Evolutionary conservation across 345 rosid species (phyloP).

Genomic region (Acer yangbiense): DNA sequence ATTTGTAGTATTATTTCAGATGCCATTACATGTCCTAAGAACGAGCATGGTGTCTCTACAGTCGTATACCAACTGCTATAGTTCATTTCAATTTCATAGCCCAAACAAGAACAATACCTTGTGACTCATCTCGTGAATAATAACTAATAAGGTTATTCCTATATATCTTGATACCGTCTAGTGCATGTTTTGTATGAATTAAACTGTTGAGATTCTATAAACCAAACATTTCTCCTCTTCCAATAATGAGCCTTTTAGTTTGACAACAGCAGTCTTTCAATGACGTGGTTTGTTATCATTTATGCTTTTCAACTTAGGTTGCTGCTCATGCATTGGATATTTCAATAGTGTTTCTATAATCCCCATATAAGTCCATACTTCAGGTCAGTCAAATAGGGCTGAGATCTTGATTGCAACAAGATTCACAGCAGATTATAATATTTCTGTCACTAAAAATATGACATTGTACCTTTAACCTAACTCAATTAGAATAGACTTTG

Average conservation of each 20-base stretch:
- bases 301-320: not conserved
- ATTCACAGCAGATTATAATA: not conserved
- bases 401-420: not conserved
- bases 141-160: not conserved
- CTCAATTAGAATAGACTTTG: not conserved
- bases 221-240: not conserved
- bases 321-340: not conserved
- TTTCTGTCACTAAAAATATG: not conserved
- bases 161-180: not conserved
- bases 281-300: slow-evolving; percentile 2
- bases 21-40: not conserved
- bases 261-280: not conserved
- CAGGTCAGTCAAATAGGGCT: not conserved
- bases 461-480: not conserved
- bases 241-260: not conserved
- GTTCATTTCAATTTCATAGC: not conserved
- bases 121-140: not conserved
- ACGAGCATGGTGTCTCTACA: not conserved
- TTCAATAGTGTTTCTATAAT: not conserved
- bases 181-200: not conserved
- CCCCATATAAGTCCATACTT: not conserved
- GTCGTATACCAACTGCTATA: not conserved
- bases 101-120: not conserved
- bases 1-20: not conserved
- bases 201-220: not conserved